Evolutionary conservation across 2,329 filamentous ascomycete genomes (phyloP).

Genomic region (Pseudocercospora macadamiae): DNA sequence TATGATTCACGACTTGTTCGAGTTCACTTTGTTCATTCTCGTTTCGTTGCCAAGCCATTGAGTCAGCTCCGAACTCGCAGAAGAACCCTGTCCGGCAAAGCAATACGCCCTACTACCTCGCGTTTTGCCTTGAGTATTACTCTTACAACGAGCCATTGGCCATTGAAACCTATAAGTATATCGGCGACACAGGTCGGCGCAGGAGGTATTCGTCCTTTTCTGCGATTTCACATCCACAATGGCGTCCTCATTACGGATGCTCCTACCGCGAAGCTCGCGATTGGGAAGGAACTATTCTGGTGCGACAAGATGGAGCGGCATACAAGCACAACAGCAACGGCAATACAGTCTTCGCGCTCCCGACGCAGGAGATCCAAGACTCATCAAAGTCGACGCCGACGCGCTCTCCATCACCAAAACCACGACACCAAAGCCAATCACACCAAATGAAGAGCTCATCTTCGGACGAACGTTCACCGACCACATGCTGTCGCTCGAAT

Average conservation of each 20-base stretch:
- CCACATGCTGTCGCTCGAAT: constrained; percentile 96
- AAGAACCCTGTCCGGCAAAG: not conserved
- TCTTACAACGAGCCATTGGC: constrained; percentile 2
- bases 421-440: constrained; percentile 71
- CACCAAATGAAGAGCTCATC: constrained; percentile 77
- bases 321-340: constrained; percentile 10
- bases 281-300: constrained; percentile 2
- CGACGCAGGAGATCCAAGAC: constrained; percentile 54
- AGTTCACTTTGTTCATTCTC: no score
- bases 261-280: constrained; percentile 17
- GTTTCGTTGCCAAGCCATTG: no score
- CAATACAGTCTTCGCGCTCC: constrained; percentile 50
- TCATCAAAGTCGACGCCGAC: constrained; percentile 73
- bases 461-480: constrained; percentile 94
- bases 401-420: constrained; percentile 77
- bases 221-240: constrained; percentile 8
- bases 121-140: not conserved
- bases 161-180: not conserved
- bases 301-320: constrained; percentile 8
- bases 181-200: not conserved
- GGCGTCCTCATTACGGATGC: constrained; percentile 23
- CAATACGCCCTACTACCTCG: not conserved
- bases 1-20: no score
- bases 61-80: not conserved
- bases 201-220: not conserved